Evolutionary conservation across 371 early-diverging fungal species (phyloP).

Genomic region (Actinomucor elegans): DNA sequence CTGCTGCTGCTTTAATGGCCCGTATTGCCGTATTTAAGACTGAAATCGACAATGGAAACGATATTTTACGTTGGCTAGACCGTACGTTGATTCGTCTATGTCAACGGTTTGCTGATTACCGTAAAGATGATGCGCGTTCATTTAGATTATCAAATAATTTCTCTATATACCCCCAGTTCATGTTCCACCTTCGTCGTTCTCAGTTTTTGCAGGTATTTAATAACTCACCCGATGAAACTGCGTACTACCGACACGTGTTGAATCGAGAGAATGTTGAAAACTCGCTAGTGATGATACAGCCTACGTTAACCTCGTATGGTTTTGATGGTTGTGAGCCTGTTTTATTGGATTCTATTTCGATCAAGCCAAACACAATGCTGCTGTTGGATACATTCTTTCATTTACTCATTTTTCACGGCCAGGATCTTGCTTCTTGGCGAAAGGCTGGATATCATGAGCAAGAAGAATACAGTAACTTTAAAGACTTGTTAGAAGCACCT

Average conservation of each 20-base stretch:
- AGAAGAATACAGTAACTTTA: conserved; percentile 76
- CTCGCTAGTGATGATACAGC: conserved; percentile 99
- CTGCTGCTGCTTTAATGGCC: conserved; percentile 98
- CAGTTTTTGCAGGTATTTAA: conserved; percentile 99
- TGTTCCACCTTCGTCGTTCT: conserved; percentile 98
- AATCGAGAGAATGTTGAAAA: conserved; percentile 94
- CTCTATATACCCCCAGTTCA: conserved; percentile 98
- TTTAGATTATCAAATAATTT: conserved; percentile 94
- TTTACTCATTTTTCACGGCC: conserved; percentile 48
- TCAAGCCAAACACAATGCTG: conserved; percentile 94
- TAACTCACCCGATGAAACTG: conserved; percentile 98
- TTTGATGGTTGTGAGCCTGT: conserved; percentile 94
- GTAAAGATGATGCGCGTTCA: conserved; percentile 93
- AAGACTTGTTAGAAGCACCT: conserved; percentile 88
- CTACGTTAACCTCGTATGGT: conserved; percentile 92
- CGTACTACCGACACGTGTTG: conserved; percentile 92
- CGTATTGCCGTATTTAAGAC: conserved; percentile 97
- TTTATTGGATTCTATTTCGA: conserved; percentile 94
- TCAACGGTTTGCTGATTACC: conserved; percentile 95
- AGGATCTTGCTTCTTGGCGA: conserved; percentile 68
- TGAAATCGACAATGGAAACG: conserved; percentile 97
- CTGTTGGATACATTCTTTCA: conserved; percentile 93
- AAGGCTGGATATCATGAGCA: conserved; percentile 48
- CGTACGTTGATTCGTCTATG: conserved; percentile 98
- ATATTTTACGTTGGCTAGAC: conserved; percentile 98